Evolutionary conservation across 2,329 filamentous ascomycete species (phyloP), one percentile per base, ranked within the genome.

Genomic region (Sporothrix pallida): DNA sequence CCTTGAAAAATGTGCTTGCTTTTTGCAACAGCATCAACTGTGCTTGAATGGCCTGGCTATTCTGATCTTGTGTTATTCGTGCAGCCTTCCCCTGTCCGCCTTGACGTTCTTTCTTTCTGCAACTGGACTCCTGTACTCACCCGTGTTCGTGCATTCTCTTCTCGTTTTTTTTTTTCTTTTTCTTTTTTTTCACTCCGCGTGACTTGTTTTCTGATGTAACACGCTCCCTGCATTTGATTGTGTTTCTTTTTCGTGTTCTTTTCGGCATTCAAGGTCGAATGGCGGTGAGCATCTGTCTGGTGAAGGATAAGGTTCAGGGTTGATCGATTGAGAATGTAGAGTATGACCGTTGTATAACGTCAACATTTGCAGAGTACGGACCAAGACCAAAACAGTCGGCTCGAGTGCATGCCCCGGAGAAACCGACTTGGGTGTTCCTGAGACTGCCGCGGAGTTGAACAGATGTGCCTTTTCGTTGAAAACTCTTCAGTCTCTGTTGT

Each of bases 161-260:
- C 7, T 6, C 31, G 4, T 37, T 37, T 37, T 37, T 37, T 37
- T 37, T 37, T 37, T 6, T 3, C 3, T 37, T 37, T 37, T 37
- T 37, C 5, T 37, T 6, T 20, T 58, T 58, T 58, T 31, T 58
- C 56, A 58, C 56, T 3, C 56, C 56, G 23, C 56, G 56, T 58
- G 56, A 58, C 56, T 15, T 58, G 13, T 58, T 58, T 58, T 31
- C 52, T 7, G 23, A 58, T 23, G 56, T 58, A 58, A 58, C 23
- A 12, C 23, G 2, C 56, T 20, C 56, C 56, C 4, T 58, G 56
- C 56, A 31, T 31, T 17, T 12, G 15, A 31, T 10, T 37, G 48
- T 15, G 5, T 50, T 15, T 15, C 48, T 50, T 31, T 58, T 31
- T 31, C 7, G 13, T 31, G 23, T 58, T 31, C 31, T 7, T 37